These are phyloP conservation scores for Cladosporium sphaerospermum DNA, from an alignment of 2,329 filamentous ascomycete species.

Conservation along the genomic window DNA sequence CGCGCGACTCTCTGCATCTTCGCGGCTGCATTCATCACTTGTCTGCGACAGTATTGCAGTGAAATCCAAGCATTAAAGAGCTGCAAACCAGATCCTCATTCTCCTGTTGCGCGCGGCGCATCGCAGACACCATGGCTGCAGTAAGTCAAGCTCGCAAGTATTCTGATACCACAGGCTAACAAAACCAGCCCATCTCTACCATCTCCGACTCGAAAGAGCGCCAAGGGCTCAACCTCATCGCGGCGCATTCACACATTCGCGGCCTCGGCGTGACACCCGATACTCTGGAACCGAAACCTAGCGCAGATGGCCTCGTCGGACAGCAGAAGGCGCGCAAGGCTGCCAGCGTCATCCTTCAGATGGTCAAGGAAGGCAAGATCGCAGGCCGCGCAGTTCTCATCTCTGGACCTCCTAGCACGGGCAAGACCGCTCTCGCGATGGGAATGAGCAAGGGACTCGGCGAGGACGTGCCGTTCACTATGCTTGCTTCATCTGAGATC, in stretches of 20 bases:
- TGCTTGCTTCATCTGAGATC: conserved; percentile 91
- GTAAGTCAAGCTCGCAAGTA: conserved; percentile 3
- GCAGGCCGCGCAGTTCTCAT: conserved; percentile 91
- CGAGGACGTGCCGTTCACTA: conserved; percentile 91
- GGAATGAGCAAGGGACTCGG: conserved; percentile 96
- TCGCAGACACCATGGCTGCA: conserved; percentile 8
- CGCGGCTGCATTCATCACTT: too few species aligned
- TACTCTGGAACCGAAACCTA: conserved; percentile 75
- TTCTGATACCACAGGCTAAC: neutral
- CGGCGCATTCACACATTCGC: conserved; percentile 95
- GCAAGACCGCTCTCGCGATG: conserved; percentile 98
- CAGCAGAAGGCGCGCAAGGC: conserved; percentile 96
- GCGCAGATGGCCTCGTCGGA: conserved; percentile 89
- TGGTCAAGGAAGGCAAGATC: conserved; percentile 99
- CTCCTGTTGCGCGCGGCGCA: conserved; percentile 4
- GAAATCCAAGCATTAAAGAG: too few species aligned
- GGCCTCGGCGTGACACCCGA: conserved; percentile 90
- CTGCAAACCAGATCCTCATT: too few species aligned
- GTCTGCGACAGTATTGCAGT: too few species aligned
- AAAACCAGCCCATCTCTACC: conserved; percentile 61
- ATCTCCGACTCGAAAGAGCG: conserved; percentile 95
- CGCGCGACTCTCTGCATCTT: too few species aligned
- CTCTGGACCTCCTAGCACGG: conserved; percentile 90
- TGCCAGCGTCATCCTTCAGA: conserved; percentile 91
- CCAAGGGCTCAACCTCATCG: conserved; percentile 92